These are phyloP conservation scores for Solanum arcanum DNA, from an alignment of 257 asterid genomes.

Conservation along the genomic window DNA sequence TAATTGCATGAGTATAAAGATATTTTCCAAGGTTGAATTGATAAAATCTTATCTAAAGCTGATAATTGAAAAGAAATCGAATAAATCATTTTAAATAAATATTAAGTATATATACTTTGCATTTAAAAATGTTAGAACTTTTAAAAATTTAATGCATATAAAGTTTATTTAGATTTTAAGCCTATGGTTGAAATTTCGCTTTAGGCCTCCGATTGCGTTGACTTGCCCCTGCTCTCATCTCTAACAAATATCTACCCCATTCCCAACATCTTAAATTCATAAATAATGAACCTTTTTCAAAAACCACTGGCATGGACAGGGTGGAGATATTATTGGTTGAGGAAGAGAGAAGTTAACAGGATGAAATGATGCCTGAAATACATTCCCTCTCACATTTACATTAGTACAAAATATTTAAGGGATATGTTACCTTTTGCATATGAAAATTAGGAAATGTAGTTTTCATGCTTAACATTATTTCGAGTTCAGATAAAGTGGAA, in stretches of 20 bases:
- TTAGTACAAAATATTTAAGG: not conserved
- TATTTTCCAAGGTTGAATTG: too few relatives aligned
- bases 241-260: not conserved
- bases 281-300: not conserved
- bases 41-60: too few relatives aligned
- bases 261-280: not conserved
- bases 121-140: too few relatives aligned
- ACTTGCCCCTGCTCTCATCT: not conserved
- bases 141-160: too few relatives aligned
- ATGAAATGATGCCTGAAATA: not conserved
- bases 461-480: too few relatives aligned
- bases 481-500: not conserved
- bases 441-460: not conserved
- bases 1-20: too few relatives aligned
- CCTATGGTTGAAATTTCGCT: too few relatives aligned
- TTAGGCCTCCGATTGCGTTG: too few relatives aligned
- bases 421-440: not conserved
- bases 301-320: not conserved
- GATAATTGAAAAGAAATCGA: too few relatives aligned
- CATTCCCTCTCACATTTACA: not conserved
- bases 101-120: too few relatives aligned
- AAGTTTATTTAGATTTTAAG: too few relatives aligned
- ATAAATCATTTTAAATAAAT: too few relatives aligned
- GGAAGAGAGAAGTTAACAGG: not conserved
- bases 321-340: not conserved